phyloP scores from a whole-genome alignment of 1,139 yeast species.

The Kazachstania sp. region DNA sequence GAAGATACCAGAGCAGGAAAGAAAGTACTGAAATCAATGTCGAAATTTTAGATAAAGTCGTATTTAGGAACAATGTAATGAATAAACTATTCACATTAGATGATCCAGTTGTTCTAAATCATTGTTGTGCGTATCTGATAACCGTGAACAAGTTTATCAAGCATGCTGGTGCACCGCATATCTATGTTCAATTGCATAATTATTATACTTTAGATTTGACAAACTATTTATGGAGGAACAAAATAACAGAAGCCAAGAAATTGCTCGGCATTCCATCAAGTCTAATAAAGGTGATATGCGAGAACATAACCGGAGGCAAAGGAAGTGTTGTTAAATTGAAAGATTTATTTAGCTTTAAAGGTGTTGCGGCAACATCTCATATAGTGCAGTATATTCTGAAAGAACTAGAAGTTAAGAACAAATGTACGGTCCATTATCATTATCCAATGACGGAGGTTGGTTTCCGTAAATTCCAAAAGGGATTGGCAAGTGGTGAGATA shows the following conservation, averaged over 20 bases:
- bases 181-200: slow-evolving; percentile 37
- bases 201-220: slow-evolving; percentile 52
- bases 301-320: slow-evolving; percentile 35
- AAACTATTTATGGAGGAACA: slow-evolving; percentile 57
- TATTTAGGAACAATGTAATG: slow-evolving; percentile 7
- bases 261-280: slow-evolving; percentile 32
- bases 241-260: slow-evolving; percentile 35
- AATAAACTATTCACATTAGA: slow-evolving; percentile 14
- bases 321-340: slow-evolving; percentile 23
- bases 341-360: slow-evolving; percentile 43
- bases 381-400: slow-evolving; percentile 24
- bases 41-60: slow-evolving; percentile 5
- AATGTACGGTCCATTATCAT: slow-evolving; percentile 33
- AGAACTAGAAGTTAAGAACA: slow-evolving; percentile 9
- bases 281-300: slow-evolving; percentile 35
- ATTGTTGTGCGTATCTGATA: slow-evolving; percentile 41
- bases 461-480: slow-evolving; percentile 15
- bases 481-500: slow-evolving; percentile 28
- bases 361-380: slow-evolving; percentile 47
- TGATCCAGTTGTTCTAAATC: slow-evolving; percentile 19
- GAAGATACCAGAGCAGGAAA: background rate
- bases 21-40: slow-evolving; percentile 1
- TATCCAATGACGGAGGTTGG: slow-evolving; percentile 35
- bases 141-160: slow-evolving; percentile 34
- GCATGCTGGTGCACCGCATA: slow-evolving; percentile 19